Conservation (phyloP, 257 asterid genomes). For the Solanum pinnatisectum region DNA sequence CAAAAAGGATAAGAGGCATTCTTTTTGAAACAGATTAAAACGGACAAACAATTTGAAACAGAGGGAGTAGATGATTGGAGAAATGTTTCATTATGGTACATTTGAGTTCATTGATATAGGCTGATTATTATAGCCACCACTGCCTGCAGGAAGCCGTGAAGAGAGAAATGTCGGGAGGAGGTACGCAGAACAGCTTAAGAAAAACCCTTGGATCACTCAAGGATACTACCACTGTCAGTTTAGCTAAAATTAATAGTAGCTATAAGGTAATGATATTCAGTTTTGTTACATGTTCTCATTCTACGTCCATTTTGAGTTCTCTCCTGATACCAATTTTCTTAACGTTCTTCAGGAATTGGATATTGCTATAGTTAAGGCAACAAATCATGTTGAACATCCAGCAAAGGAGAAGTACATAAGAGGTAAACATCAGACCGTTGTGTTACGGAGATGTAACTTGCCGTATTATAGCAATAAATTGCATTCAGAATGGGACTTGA, state of each 20-base stretch:
- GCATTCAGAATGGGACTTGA: constrained; percentile 5
- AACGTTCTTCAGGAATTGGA: constrained; percentile 61
- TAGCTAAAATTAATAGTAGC: constrained; percentile 89
- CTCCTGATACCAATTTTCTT: not conserved
- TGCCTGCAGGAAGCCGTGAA: constrained; percentile 16
- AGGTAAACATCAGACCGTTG: constrained; percentile 36
- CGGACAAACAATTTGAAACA: not conserved
- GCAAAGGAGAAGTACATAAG: constrained; percentile 87
- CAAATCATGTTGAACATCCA: constrained; percentile 94
- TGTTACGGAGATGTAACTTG: not conserved
- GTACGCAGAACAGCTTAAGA: constrained; percentile 76
- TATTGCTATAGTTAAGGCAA: constrained; percentile 95
- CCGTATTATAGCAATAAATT: not conserved
- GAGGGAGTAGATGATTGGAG: not conserved
- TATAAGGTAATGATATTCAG: constrained; percentile 54
- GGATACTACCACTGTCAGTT: constrained; percentile 90
- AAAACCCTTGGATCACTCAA: constrained; percentile 93
- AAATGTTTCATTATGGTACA: constrained; percentile 1
- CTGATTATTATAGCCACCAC: not conserved
- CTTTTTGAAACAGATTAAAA: not conserved
- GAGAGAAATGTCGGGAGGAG: constrained; percentile 76
- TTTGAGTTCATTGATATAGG: constrained; percentile 12
- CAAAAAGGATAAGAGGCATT: not conserved
- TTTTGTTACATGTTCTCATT: not conserved
- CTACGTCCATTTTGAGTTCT: not conserved